Percentiles rank a stretch among this genome's conserved stretches.
phyloP scores from a whole-genome alignment of 768 basidiomycete genomes.

The Suillus occidentalis region DNA sequence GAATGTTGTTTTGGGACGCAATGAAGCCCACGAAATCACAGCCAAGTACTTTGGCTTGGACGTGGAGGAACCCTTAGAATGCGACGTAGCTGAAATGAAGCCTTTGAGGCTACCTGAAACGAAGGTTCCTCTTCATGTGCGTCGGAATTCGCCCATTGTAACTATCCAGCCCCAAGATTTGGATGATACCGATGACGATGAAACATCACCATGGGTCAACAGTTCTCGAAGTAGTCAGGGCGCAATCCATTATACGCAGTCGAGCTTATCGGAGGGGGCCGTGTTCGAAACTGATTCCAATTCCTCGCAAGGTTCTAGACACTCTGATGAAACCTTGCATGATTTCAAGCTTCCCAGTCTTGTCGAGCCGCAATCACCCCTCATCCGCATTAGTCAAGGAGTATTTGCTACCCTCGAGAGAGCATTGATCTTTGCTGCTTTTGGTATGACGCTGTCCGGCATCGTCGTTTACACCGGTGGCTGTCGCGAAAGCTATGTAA shows the following conservation, averaged over 20 bases:
- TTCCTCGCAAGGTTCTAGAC: conserved; percentile 40
- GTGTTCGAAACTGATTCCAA: conserved; percentile 50
- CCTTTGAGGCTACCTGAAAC: conserved; percentile 15
- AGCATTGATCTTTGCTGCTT: conserved; percentile 68
- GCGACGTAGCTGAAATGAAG: conserved; percentile 47
- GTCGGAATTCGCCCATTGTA: conserved; percentile 20
- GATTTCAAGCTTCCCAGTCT: conserved; percentile 32
- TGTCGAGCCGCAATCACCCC: conserved; percentile 18
- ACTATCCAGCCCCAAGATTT: conserved; percentile 22
- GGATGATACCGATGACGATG: conserved; percentile 32
- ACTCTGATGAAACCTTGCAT: conserved; percentile 61
- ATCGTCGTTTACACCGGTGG: conserved; percentile 84
- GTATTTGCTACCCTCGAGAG: conserved; percentile 60
- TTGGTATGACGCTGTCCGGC: conserved; percentile 65
- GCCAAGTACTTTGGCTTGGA: conserved; percentile 61
- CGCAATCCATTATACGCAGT: conserved; percentile 36
- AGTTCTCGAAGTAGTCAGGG: conserved; percentile 17
- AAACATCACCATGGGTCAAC: conserved; percentile 57
- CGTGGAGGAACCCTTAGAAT: conserved; percentile 54
- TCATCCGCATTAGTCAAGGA: conserved; percentile 45
- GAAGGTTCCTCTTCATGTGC: conserved; percentile 13
- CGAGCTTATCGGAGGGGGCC: conserved; percentile 53
- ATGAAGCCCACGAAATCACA: conserved; percentile 25
- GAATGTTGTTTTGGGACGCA: conserved; percentile 52
- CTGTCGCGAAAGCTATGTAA: conserved; percentile 75